These are phyloP conservation scores for Pneumocystis carinii DNA, from an alignment of 1,139 yeast species.

Conservation along the genomic window DNA sequence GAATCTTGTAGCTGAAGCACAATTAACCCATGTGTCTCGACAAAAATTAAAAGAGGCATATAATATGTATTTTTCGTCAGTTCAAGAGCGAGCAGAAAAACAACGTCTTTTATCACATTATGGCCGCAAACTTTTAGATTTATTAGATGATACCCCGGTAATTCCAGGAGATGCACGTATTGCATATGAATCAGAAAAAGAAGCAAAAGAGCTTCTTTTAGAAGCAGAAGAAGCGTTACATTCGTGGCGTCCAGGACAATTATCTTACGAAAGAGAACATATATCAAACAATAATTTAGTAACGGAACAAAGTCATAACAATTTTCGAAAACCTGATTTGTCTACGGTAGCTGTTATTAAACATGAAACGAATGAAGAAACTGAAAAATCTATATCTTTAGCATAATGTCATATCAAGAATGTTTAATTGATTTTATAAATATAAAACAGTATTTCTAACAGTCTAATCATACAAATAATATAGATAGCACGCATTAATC, in stretches of 20 bases:
- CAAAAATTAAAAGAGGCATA: slow-evolving; percentile 76
- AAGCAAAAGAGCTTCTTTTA: slow-evolving; percentile 13
- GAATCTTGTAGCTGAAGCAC: slow-evolving; percentile 81
- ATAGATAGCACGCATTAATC: too few relatives aligned
- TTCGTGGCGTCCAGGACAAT: slow-evolving; percentile 11
- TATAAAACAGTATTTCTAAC: too few relatives aligned
- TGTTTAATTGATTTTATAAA: background rate
- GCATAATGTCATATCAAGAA: background rate
- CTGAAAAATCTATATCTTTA: background rate
- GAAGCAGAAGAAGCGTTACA: slow-evolving; percentile 14
- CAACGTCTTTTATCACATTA: slow-evolving; percentile 76
- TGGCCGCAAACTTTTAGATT: slow-evolving; percentile 71
- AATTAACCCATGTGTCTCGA: slow-evolving; percentile 71
- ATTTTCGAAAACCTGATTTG: background rate
- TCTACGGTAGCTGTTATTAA: background rate
- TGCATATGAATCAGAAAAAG: slow-evolving; percentile 12
- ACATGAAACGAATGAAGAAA: background rate
- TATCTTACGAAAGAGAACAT: background rate
- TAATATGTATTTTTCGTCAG: slow-evolving; percentile 69
- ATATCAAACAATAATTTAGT: background rate
- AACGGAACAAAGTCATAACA: background rate
- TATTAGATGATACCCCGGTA: slow-evolving; percentile 70
- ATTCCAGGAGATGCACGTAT: slow-evolving; percentile 57
- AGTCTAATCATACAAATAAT: too few relatives aligned
- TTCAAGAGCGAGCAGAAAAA: slow-evolving; percentile 71